Conservation (phyloP, 495 filamentous ascomycete species). For the Trypethelium eluteriae region DNA sequence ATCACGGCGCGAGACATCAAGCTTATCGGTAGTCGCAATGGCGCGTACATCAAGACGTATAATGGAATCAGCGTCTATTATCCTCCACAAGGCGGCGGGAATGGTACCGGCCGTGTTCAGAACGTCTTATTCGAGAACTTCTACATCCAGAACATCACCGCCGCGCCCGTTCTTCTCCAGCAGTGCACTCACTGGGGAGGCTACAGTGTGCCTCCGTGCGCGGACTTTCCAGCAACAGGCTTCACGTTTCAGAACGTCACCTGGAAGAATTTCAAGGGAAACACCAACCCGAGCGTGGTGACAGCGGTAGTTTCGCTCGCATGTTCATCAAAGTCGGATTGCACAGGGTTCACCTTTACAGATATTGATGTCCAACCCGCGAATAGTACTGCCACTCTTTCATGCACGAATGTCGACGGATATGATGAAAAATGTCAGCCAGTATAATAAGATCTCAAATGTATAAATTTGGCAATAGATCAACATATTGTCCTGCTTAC, state of each 20-base stretch:
- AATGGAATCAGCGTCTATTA: slow-evolving; percentile 7
- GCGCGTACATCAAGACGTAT: slow-evolving; percentile 2
- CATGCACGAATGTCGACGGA: neutral
- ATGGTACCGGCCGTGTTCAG: neutral
- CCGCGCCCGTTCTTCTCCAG: neutral
- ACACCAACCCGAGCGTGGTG: neutral
- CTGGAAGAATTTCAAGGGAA: slow-evolving; percentile 1
- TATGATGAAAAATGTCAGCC: slow-evolving; percentile 6
- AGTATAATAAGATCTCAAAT: neutral
- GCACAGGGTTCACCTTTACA: neutral
- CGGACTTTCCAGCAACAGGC: neutral
- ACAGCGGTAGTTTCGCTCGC: neutral
- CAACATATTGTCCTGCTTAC: neutral
- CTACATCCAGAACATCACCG: slow-evolving; percentile 5
- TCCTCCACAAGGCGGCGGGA: slow-evolving; percentile 4
- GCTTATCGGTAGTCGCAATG: neutral
- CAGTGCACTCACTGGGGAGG: slow-evolving; percentile 5
- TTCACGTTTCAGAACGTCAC: neutral
- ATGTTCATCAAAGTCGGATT: neutral
- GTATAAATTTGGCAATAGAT: neutral
- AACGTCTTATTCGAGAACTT: neutral
- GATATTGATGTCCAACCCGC: neutral
- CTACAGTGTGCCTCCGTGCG: neutral
- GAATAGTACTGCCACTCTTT: neutral
- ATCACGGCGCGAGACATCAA: neutral